Base-by-base conservation (phyloP, 139 green algal species). In the Chlorella sp. region DNA sequence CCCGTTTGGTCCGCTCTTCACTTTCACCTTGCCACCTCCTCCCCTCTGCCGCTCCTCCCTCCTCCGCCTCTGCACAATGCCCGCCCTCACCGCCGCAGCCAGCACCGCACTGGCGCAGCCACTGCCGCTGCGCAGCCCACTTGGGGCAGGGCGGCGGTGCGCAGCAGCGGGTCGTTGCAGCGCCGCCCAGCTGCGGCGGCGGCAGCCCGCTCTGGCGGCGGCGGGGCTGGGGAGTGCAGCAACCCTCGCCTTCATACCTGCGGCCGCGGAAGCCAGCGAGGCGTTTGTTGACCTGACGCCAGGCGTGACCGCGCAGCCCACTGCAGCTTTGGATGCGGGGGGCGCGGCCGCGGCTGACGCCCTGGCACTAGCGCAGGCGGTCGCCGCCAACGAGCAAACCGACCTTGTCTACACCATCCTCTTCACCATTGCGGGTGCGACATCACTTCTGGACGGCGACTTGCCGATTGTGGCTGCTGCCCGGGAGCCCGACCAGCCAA, bases 351-450 rank as follows among this genome's bases (percentile, higher is more conserved):
- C 28, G n/a, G 3, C 53, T 26, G 77, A 77, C 30, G 90, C 86
- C 24, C 61, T 42, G 34, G 81, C 53, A 0, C 71, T 32, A 32
- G 89, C 81, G 36, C 68, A 82, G 57, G 22, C 24, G 16, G 81
- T 81, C 5, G 79, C 26, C 0, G 64, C n/a, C 0, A 48, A 12
- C 26, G 78, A 86, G 40, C 68, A 69, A 0, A 57, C 73, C 18
- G 76, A 94, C 57, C 53, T 89, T 30, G 42, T 94, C n/a, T 93
- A 92, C 78, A 81, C 71, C 0, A 39, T 83, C 7, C 73, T 94
- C 71, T 94, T 94, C 66, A 87, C 85, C 39, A 61, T 88, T 0
- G 84, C 84, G 2, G 26, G 84, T 88, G n/a, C 24, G 81, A 2
- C 16, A 1, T 4, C 21, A 30, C 15, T 0, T 57, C 48, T 57